Conservation (phyloP, 768 basidiomycete genomes). For the Tephrocybe sp. region DNA sequence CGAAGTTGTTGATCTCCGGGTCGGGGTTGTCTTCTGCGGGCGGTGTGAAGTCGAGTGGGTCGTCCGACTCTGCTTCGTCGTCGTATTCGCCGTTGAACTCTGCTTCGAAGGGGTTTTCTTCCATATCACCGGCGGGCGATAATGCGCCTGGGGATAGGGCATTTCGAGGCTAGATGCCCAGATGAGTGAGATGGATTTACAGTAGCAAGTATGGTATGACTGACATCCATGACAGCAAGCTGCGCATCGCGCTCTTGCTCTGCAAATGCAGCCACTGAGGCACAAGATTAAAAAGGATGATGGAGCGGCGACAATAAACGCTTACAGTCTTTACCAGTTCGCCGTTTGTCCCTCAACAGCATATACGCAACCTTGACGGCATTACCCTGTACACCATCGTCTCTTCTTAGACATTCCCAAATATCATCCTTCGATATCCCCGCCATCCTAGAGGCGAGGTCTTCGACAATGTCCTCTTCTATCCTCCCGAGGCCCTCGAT, state of each 20-base stretch:
- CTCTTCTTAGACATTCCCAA: slow-evolving; percentile 78
- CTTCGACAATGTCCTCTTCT: slow-evolving; percentile 88
- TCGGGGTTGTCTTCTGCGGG: slow-evolving; percentile 31
- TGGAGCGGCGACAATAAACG: not conserved
- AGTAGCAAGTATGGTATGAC: slow-evolving; percentile 23
- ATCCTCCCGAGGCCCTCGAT: slow-evolving; percentile 92
- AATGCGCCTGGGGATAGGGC: slow-evolving; percentile 63
- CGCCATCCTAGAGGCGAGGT: slow-evolving; percentile 67
- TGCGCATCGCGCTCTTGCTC: slow-evolving; percentile 86
- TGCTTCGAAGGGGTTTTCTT: slow-evolving; percentile 80
- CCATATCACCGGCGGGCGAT: slow-evolving; percentile 60
- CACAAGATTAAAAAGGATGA: not conserved
- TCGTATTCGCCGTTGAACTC: slow-evolving; percentile 67
- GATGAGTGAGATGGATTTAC: not conserved
- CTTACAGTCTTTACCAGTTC: slow-evolving; percentile 83
- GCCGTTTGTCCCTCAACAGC: slow-evolving; percentile 84
- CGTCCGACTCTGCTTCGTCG: slow-evolving; percentile 35
- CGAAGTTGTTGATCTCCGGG: slow-evolving; percentile 61
- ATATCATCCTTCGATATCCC: slow-evolving; percentile 82
- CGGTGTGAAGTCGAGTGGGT: slow-evolving; percentile 33
- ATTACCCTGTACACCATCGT: slow-evolving; percentile 86
- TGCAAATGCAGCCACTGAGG: slow-evolving; percentile 68
- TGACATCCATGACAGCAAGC: slow-evolving; percentile 75
- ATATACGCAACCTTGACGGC: slow-evolving; percentile 96
- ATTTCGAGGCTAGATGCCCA: slow-evolving; percentile 56